A percentile compares a stretch with the other conserved stretches of the same genome.
Evolutionary conservation across 345 rosid species (phyloP).

Genomic region (Eucalyptus globulus): DNA sequence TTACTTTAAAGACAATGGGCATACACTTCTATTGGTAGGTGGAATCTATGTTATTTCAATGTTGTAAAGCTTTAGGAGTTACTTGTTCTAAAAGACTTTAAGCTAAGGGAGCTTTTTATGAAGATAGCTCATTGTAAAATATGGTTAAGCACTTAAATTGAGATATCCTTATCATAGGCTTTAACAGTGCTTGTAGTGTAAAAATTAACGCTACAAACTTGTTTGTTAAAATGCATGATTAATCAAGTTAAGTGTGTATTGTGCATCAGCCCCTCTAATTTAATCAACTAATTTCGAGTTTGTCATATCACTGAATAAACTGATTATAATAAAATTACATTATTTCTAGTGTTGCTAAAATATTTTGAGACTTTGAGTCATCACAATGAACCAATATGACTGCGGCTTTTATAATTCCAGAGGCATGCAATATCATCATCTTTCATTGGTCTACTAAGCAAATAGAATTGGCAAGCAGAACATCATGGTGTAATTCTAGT

Average conservation of each 20-base stretch:
- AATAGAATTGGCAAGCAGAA: background rate
- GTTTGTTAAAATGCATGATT: background rate
- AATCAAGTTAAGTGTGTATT: background rate
- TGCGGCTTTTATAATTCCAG: background rate
- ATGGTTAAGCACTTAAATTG: background rate
- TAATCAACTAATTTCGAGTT: background rate
- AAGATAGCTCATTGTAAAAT: background rate
- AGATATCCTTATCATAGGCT: background rate
- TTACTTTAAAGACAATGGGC: conserved; percentile 71
- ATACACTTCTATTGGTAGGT: conserved; percentile 68
- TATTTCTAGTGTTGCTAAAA: background rate
- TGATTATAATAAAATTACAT: background rate
- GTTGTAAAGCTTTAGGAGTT: background rate
- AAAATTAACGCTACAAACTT: background rate
- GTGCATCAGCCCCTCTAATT: background rate
- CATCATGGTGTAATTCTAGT: background rate
- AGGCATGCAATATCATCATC: too few relatives aligned
- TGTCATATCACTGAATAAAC: background rate
- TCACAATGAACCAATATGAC: background rate
- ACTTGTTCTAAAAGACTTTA: background rate
- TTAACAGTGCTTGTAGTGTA: background rate
- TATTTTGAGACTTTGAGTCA: background rate
- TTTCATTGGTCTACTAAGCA: background rate
- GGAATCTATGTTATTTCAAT: background rate
- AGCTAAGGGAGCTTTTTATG: background rate